Percentiles rank a stretch among this genome's conserved stretches.
These are phyloP conservation scores for Lepidopterella palustris DNA, from an alignment of 495 filamentous ascomycete species.

Conservation along the genomic window DNA sequence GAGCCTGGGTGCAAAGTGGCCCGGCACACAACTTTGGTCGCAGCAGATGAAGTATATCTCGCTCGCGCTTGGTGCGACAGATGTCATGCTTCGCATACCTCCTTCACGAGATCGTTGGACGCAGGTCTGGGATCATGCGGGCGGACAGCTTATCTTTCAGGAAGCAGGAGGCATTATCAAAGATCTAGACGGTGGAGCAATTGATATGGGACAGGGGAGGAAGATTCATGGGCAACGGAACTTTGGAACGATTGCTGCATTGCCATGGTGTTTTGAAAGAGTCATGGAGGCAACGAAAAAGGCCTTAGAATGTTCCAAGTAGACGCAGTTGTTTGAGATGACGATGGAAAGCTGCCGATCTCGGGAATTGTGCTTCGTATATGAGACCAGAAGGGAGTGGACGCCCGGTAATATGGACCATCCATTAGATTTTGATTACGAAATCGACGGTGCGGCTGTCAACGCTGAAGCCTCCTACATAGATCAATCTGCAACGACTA, in stretches of 20 bases:
- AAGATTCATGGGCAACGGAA: constrained; percentile 17
- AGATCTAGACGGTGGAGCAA: constrained; percentile 48
- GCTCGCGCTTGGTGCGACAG: constrained; percentile 53
- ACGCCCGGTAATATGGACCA: no score
- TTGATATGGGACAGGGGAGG: constrained; percentile 32
- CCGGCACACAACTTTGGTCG: constrained; percentile 52
- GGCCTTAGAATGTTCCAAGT: no score
- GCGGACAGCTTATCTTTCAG: constrained; percentile 59
- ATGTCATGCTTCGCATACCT: constrained; percentile 58
- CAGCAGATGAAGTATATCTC: constrained; percentile 60
- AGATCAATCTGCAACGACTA: no score
- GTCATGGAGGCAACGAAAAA: constrained; percentile 10
- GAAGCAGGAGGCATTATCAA: constrained; percentile 59
- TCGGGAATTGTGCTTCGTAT: no score
- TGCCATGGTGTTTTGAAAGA: constrained; percentile 7
- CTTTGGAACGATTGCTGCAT: constrained; percentile 19
- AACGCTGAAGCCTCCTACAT: no score
- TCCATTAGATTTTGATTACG: no score
- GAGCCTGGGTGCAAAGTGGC: constrained; percentile 43
- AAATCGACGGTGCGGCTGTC: no score
- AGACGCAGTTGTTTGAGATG: no score
- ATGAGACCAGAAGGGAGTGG: no score
- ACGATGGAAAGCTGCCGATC: no score
- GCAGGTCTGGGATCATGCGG: constrained; percentile 63
- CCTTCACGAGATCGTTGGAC: constrained; percentile 25